Conservation (phyloP, 495 filamentous ascomycete genomes). For the Chaetomium tenue region DNA sequence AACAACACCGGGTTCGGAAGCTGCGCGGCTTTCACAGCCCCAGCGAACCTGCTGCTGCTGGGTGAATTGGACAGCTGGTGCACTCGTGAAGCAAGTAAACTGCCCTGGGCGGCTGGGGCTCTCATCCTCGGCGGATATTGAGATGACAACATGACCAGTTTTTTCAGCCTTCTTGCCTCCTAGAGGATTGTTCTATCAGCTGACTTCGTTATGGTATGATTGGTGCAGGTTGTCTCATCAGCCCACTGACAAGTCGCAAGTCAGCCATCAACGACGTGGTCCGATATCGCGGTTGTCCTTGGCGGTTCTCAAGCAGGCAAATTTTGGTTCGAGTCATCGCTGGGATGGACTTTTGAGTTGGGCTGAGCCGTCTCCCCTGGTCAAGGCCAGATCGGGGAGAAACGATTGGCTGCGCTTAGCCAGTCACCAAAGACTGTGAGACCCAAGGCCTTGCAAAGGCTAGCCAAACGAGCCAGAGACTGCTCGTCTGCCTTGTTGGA, state of each 20-base stretch:
- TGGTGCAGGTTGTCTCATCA: neutral
- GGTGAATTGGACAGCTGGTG: neutral
- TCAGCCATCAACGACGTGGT: neutral
- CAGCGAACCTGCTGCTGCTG: neutral
- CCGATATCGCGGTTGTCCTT: conserved; percentile 14
- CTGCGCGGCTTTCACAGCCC: neutral
- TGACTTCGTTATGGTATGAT: neutral
- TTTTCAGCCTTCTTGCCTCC: neutral
- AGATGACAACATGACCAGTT: conserved; percentile 2
- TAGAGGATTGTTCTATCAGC: neutral
- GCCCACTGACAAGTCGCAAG: neutral
- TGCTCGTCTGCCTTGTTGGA: conserved; percentile 13
- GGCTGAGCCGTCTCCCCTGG: neutral
- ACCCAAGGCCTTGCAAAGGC: neutral
- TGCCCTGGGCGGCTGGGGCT: neutral
- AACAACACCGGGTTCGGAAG: neutral
- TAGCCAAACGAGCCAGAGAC: neutral
- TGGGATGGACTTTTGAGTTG: neutral
- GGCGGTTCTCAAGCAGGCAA: neutral
- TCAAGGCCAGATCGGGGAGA: neutral
- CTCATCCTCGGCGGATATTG: neutral
- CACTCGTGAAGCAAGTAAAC: neutral
- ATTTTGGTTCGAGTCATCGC: conserved; percentile 16
- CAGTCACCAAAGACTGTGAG: neutral
- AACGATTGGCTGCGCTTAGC: neutral